phyloP scores from a whole-genome alignment of 257 asterid species.

The Lycium ferocissimum region DNA sequence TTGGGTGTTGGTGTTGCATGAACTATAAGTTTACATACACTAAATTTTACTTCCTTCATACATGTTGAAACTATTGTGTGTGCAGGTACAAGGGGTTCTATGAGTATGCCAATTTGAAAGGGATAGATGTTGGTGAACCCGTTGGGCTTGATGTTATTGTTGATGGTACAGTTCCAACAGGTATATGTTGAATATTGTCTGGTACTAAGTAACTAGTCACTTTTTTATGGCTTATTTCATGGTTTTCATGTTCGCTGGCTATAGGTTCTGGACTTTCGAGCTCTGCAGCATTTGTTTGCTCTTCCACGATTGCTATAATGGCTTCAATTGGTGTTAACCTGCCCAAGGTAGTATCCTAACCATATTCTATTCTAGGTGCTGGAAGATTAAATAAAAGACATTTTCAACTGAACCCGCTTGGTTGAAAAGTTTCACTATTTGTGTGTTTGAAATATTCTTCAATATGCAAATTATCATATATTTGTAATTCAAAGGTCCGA shows the following conservation, averaged over 20 bases:
- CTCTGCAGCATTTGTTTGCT: slow-evolving; percentile 99
- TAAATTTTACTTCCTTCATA: neutral
- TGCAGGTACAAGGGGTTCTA: slow-evolving; percentile 91
- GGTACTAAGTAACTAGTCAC: neutral
- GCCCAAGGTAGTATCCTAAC: slow-evolving; percentile 62
- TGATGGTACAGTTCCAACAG: slow-evolving; percentile 94
- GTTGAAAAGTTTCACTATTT: no score
- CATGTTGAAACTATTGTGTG: slow-evolving; percentile 23
- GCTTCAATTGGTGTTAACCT: slow-evolving; percentile 65
- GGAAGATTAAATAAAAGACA: neutral
- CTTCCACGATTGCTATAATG: slow-evolving; percentile 92
- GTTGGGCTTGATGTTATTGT: slow-evolving; percentile 84
- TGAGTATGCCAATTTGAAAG: slow-evolving; percentile 77
- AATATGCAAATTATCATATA: no score
- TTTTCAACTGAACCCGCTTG: neutral
- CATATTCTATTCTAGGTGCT: neutral
- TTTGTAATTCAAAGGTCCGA: neutral
- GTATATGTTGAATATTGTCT: slow-evolving; percentile 40
- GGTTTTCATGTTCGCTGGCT: slow-evolving; percentile 9
- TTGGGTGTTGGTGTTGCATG: neutral
- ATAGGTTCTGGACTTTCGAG: slow-evolving; percentile 93
- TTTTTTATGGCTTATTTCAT: neutral
- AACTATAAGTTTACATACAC: neutral
- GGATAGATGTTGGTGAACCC: slow-evolving; percentile 58
- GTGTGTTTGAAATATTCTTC: no score